Evolutionary conservation across 73 alveolate species (phyloP), one percentile per base, ranked within the genome.

Genomic region (Effrenium voratum): DNA sequence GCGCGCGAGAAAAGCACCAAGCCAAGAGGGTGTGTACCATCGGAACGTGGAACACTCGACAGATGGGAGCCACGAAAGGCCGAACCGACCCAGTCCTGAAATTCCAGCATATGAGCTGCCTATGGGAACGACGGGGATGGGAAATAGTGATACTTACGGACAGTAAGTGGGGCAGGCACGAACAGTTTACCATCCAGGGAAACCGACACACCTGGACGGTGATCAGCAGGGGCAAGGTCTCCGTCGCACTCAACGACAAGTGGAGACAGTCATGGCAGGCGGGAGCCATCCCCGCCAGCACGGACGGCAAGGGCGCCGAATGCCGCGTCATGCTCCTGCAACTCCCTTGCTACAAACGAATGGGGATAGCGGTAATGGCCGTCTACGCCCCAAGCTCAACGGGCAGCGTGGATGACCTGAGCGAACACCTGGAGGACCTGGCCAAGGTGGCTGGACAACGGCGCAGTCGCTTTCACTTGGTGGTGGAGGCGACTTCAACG

Each of bases 41-140:
- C 6, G 93, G 93, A 2, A 83, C 94, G 0, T 86, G 94, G 94
- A 86, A 86, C 82, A 44, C 82, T 2, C 83, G 94, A 8, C 80
- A 86, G 41, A 4, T 60, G 59, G 94, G 84, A 3, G 94, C 94
- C 22, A 40, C 66, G 2, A 41, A 34, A 1, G 83, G 94, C 0
- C 1, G 6, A 47, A 59, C 34, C 10, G 94, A 86, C 22, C 84
- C 45, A 2, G 82, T 59, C 12, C 94, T 86, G 1, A 86, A 86
- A 13, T 43, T 86, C 2, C 19, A 41, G 2, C 47, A 49, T 5
- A 55, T 63, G 55, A 43, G 45, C n/a, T 22, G 38, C 28, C 38
- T 86, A 0, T 86, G 94, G 94, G 68, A 63, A 34, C 60, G 28
- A 12, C 45, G 94, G 15, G 49, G 76, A 0, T 60, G 83, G 94